These are phyloP conservation scores for Cercophora newfieldiana DNA, from an alignment of 495 filamentous ascomycete genomes.

Conservation along the genomic window DNA sequence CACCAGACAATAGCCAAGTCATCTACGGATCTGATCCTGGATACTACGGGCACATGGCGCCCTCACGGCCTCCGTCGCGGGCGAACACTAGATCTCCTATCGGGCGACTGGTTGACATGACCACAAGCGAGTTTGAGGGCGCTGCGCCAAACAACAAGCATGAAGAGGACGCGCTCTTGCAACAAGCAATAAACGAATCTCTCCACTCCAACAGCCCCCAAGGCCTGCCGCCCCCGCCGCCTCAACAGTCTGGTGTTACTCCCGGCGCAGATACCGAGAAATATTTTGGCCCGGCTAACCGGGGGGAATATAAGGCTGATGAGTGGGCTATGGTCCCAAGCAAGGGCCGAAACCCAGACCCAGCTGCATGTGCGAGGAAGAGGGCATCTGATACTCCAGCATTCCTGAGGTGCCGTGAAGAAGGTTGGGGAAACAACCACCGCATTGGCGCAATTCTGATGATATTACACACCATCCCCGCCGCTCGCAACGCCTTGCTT, in stretches of 20 bases:
- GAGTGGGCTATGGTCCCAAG: conserved; percentile 73
- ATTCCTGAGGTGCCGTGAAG: conserved; percentile 66
- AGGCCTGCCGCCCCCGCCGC: conserved; percentile 39
- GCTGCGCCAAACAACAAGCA: conserved; percentile 22
- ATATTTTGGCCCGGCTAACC: conserved; percentile 72
- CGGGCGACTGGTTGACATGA: conserved; percentile 41
- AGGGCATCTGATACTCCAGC: conserved; percentile 60
- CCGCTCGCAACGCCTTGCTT: conserved; percentile 72
- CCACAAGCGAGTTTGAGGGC: conserved; percentile 28
- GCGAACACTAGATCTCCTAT: conserved; percentile 54
- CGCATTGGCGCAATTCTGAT: conserved; percentile 70
- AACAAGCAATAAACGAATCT: conserved; percentile 28
- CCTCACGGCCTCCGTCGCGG: conserved; percentile 70
- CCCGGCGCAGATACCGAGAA: conserved; percentile 32
- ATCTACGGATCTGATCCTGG: conserved; percentile 42
- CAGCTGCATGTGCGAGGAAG: conserved; percentile 53
- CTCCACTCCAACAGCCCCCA: conserved; percentile 16
- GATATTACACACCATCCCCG: conserved; percentile 83
- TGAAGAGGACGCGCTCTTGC: conserved; percentile 43
- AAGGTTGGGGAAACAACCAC: conserved; percentile 34
- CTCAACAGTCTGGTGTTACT: conserved; percentile 48
- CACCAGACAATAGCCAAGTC: conserved; percentile 47
- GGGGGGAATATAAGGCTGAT: conserved; percentile 66
- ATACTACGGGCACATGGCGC: conserved; percentile 47
- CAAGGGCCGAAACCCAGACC: conserved; percentile 23